Base-by-base conservation (phyloP, 2,329 filamentous ascomycete species). In the Xylaria sp. region DNA sequence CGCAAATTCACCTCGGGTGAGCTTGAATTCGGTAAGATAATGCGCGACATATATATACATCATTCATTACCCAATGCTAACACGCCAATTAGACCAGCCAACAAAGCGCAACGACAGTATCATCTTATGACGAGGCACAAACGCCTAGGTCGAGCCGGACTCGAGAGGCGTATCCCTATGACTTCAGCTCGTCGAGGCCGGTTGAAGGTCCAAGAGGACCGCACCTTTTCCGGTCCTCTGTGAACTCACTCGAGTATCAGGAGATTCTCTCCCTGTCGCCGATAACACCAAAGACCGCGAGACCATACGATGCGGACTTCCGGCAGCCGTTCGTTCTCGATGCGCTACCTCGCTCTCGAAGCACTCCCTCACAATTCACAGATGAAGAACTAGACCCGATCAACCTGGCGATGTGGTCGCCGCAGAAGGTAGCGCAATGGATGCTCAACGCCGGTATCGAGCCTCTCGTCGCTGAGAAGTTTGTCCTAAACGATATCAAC, bases 401-500 rank as follows among this genome's bases (percentile, higher is more conserved):
- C 28, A 84, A 86, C 59, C 85, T 95, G 68, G 84, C 86, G 18
- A 82, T 83, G 54, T 96, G 92, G 93, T 87, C 88, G 15, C 90
- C 92, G 2, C 87, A 90, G 77, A 91, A 94, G 82, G 92, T 96
- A 52, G 92, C 92, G 64, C 90, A 92, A 77, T 96, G 93, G 88
- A 96, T 98, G 94, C 88, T 91, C 76, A 89, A 93, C 79, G 89
- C 90, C 54, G 94, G 93, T 74, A 90, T 97, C 78, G 94, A 97
- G 78, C 83, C 89, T 61, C 83, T 86, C 7, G 86, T 95, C 60
- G 91, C 96, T 12, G 91, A 97, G 76, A 93, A 92, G 74, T 98
- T 99, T 76, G 87, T 94, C 70, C 88, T 92, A 75, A 97, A 99
- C 79, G 95, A 99, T 78, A 98, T 99, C 79, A 94, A 91, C 31